Percentiles rank a stretch among this genome's conserved stretches.
Evolutionary conservation across 768 basidiomycete species (phyloP).

Genomic region (Boletus eberwhitei): DNA sequence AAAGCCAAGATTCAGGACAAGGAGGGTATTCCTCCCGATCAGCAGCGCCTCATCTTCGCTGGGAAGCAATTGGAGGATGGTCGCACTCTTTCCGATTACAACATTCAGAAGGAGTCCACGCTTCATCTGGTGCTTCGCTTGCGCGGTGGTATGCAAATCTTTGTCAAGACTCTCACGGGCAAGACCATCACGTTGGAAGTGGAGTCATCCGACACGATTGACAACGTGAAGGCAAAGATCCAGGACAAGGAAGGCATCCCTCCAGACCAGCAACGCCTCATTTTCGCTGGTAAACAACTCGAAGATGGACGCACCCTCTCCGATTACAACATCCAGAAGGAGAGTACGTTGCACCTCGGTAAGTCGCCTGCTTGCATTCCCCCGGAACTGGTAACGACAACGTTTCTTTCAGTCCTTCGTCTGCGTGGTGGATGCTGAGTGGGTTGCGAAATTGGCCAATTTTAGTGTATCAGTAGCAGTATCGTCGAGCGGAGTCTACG

Average conservation of each 20-base stretch:
- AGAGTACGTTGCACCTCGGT: constrained; percentile 64
- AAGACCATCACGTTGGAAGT: constrained; percentile 79
- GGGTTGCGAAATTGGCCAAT: background rate
- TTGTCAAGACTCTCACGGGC: constrained; percentile 69
- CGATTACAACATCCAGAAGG: constrained; percentile 77
- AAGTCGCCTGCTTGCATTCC: constrained; percentile 2
- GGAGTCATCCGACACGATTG: constrained; percentile 72
- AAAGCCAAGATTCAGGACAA: constrained; percentile 81
- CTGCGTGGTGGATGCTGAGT: constrained; percentile 71
- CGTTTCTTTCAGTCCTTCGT: constrained; percentile 51
- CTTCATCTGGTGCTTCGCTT: constrained; percentile 73
- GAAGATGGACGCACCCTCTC: constrained; percentile 77
- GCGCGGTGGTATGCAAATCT: constrained; percentile 71
- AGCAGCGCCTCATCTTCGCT: constrained; percentile 89
- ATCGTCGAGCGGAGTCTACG: background rate
- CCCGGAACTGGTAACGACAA: background rate
- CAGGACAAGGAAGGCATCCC: constrained; percentile 82
- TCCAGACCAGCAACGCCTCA: constrained; percentile 75
- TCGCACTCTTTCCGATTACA: constrained; percentile 78
- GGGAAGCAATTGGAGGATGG: constrained; percentile 96
- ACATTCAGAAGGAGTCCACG: constrained; percentile 82
- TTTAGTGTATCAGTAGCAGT: constrained; percentile 5
- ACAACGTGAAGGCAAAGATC: constrained; percentile 75
- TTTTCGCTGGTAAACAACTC: constrained; percentile 77
- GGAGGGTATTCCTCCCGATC: constrained; percentile 78